These are phyloP conservation scores for Synchytrium microbalum DNA, from an alignment of 371 early-diverging fungal species.

Conservation along the genomic window DNA sequence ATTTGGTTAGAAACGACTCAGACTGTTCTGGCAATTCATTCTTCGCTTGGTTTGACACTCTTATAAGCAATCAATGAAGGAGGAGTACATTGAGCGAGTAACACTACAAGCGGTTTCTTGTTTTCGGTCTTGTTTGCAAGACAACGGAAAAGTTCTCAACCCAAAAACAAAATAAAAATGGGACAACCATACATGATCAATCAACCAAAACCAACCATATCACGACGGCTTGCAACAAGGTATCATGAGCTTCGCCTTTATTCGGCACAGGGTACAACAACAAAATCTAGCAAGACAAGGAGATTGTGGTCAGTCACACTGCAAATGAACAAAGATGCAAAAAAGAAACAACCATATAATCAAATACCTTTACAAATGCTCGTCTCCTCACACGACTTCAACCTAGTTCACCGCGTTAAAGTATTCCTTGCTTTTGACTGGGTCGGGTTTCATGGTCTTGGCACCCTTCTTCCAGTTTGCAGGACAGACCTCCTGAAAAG, in stretches of 20 bases:
- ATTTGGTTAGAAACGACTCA: no score
- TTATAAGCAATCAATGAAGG: background rate
- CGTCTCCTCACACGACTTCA: background rate
- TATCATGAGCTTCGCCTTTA: no score
- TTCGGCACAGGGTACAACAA: no score
- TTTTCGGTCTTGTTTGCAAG: background rate
- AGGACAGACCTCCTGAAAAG: conserved; percentile 58
- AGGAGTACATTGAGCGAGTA: background rate
- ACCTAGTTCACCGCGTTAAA: conserved; percentile 35
- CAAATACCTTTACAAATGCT: background rate
- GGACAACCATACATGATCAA: no score
- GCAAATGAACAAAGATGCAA: no score
- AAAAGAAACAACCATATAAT: background rate
- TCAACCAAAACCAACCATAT: no score
- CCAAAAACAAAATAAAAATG: no score
- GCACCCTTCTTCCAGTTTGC: conserved; percentile 79
- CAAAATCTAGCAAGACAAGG: no score
- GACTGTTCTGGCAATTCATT: no score
- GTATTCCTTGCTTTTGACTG: conserved; percentile 66
- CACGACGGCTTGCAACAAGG: no score
- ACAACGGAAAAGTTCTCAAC: no score
- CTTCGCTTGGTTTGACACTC: conserved; percentile 1
- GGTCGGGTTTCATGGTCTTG: conserved; percentile 47
- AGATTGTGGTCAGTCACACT: no score
- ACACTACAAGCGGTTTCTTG: background rate